Conservation (phyloP, 1,139 yeast genomes). For the Hemisphaericaspora xylanilytica region DNA sequence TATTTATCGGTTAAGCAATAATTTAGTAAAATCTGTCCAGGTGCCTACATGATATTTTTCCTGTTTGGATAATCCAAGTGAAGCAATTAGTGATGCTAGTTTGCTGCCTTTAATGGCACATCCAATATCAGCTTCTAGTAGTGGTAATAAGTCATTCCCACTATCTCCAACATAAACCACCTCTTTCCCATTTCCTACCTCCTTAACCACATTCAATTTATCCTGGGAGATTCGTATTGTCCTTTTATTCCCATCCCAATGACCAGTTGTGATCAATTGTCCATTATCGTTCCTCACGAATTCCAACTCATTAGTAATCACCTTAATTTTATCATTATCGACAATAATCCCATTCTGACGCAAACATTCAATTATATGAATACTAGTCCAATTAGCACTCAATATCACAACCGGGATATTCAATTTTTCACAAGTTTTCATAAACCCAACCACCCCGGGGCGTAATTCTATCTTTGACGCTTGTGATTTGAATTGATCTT, state of each 20-base stretch:
- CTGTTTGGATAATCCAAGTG: slow-evolving; percentile 16
- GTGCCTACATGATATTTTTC: slow-evolving; percentile 11
- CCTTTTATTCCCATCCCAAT: slow-evolving; percentile 18
- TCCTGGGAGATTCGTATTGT: slow-evolving; percentile 57
- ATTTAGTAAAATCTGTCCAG: slow-evolving; percentile 13
- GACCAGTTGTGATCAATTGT: slow-evolving; percentile 37
- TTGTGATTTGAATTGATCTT: slow-evolving; percentile 28
- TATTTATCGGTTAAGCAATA: slow-evolving; percentile 2
- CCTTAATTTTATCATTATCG: slow-evolving; percentile 17
- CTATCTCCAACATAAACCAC: slow-evolving; percentile 64
- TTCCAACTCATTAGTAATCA: slow-evolving; percentile 52
- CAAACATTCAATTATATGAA: slow-evolving; percentile 46
- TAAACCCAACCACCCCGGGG: slow-evolving; percentile 43
- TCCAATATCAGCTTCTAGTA: slow-evolving; percentile 50
- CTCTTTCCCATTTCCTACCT: slow-evolving; percentile 17
- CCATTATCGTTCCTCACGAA: slow-evolving; percentile 27
- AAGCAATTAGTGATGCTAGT: slow-evolving; percentile 4
- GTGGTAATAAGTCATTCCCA: slow-evolving; percentile 56
- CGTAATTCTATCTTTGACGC: slow-evolving; percentile 40
- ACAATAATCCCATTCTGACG: slow-evolving; percentile 26
- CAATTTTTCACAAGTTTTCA: slow-evolving; percentile 20
- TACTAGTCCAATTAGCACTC: slow-evolving; percentile 66
- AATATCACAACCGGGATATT: slow-evolving; percentile 45
- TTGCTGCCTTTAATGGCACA: slow-evolving; percentile 40
- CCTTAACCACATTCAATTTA: slow-evolving; percentile 35